Evolutionary conservation across 2,329 filamentous ascomycete species (phyloP), one percentile per base, ranked within the genome.

Genomic region (Penicillium crustosum): DNA sequence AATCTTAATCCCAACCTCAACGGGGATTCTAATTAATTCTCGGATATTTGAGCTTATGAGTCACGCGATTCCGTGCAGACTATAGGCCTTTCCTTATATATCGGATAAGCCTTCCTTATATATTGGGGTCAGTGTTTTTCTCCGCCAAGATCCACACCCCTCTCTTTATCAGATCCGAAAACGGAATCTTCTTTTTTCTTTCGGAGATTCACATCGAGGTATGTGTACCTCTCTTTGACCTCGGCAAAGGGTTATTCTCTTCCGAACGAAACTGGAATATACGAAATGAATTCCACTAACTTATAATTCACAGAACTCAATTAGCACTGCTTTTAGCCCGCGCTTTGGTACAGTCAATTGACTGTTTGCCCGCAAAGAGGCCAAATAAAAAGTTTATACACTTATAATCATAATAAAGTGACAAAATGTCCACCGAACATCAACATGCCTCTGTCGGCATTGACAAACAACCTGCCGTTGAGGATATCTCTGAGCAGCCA

Each of bases 161-260:
- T 29, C 47, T 21, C 49, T 53, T 60, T 63, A 66, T 65, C 62
- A 64, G 63, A 66, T 65, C 62, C 53, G 56, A 41, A 59, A 59
- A 55, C 60, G 52, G 29, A 50, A 10, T 53, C 39, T 48, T 55
- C 49, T 48, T 60, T 35, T 19, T 27, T 27, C 15, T 43, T 19
- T 5, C 21, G 41, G 23, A 49, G 12, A 25, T 23, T 29, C 31
- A 25, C 21, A 5, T 45, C 3, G 15, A 38, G 31, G 53, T 45
- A 52, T n/a, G 53, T 56, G 21, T 21, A 15, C 10, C 0, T 15
- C 31, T 35, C n/a, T 4, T 27, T 29, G 21, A 53, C 49, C 55
- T 57, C 35, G 29, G 49, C 12, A 53, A 53, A 53, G 21, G 4
- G 17, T 35, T 19, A 17, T 10, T 12, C n/a, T 39, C 9, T 19